Conservation (phyloP, 495 filamentous ascomycete species). For the Penicillium mononematosum region DNA sequence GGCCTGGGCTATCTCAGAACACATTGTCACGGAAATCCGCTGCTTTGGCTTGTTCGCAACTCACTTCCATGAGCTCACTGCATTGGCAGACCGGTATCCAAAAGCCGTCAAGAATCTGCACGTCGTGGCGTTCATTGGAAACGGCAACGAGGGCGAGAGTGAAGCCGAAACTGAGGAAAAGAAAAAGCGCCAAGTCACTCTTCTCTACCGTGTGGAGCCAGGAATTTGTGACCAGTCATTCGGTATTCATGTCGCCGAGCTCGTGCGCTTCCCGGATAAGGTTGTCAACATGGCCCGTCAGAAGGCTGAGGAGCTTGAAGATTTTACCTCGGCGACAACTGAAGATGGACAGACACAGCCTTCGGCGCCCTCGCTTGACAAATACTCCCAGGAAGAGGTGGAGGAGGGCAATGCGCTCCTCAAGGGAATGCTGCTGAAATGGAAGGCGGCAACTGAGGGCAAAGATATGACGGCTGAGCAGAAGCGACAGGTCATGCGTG, state of each 20-base stretch:
- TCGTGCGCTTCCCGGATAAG: constrained; percentile 96
- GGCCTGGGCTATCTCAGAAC: constrained; percentile 97
- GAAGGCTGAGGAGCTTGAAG: constrained; percentile 96
- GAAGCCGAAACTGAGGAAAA: constrained; percentile 38
- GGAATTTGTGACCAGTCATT: constrained; percentile 97
- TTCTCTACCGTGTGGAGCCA: constrained; percentile 93
- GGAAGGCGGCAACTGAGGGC: constrained; percentile 79
- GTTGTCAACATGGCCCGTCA: constrained; percentile 98
- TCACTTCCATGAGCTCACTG: constrained; percentile 97
- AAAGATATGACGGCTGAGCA: constrained; percentile 66
- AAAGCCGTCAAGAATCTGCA: constrained; percentile 86
- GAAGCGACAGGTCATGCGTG: constrained; percentile 75
- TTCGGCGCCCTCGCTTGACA: constrained; percentile 40
- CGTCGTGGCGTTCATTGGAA: constrained; percentile 90
- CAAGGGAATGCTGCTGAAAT: constrained; percentile 80
- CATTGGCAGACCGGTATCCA: constrained; percentile 76
- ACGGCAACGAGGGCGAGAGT: constrained; percentile 35
- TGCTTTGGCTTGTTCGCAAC: constrained; percentile 95
- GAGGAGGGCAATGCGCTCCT: constrained; percentile 86
- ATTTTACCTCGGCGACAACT: constrained; percentile 66
- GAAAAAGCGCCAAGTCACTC: constrained; percentile 80
- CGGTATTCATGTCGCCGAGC: constrained; percentile 96
- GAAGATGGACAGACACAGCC: constrained; percentile 60
- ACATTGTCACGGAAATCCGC: constrained; percentile 92
- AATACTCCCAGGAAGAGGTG: constrained; percentile 79